A percentile compares a stretch with the other conserved stretches of the same genome.
phyloP scores from a whole-genome alignment of 2,329 filamentous ascomycete species.

The Coniochaeta sp. region DNA sequence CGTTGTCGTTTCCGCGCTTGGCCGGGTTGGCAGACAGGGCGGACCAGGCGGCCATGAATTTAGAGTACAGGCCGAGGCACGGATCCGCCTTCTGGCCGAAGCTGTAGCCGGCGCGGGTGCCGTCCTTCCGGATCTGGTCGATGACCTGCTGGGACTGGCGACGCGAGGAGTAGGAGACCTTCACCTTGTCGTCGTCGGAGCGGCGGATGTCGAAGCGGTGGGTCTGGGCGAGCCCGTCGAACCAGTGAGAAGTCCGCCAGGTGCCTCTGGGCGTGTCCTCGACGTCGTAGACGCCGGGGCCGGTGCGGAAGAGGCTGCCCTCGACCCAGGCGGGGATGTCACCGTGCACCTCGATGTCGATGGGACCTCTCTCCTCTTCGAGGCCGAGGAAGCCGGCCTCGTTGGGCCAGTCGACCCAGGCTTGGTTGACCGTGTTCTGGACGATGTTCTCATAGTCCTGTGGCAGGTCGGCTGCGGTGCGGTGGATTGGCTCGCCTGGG shows the following conservation, averaged over 20 bases:
- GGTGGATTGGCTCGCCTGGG: not conserved
- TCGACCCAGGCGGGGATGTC: conserved; percentile 61
- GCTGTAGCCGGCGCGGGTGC: conserved; percentile 46
- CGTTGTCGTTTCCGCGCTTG: conserved; percentile 40
- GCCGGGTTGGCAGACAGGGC: conserved; percentile 15
- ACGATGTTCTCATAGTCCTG: not conserved
- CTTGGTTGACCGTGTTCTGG: conserved; percentile 12
- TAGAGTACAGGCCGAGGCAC: conserved; percentile 65
- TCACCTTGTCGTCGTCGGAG: conserved; percentile 14
- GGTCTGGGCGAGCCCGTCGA: conserved; percentile 65
- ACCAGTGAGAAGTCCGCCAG: conserved; percentile 64
- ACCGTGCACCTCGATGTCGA: conserved; percentile 55
- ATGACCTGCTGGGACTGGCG: conserved; percentile 59
- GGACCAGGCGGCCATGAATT: conserved; percentile 57
- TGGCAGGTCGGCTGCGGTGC: not conserved
- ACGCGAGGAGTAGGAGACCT: conserved; percentile 64
- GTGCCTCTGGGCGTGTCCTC: conserved; percentile 44
- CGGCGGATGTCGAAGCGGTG: conserved; percentile 66
- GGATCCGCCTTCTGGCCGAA: conserved; percentile 71
- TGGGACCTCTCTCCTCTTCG: conserved; percentile 54
- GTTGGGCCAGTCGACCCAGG: conserved; percentile 37
- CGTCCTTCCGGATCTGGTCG: conserved; percentile 51
- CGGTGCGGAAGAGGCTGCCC: conserved; percentile 64
- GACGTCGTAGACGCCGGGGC: conserved; percentile 57
- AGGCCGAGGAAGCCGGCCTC: conserved; percentile 54